These are phyloP conservation scores for Penicillium corylophilum DNA, from an alignment of 2,329 filamentous ascomycete species.

Conservation along the genomic window DNA sequence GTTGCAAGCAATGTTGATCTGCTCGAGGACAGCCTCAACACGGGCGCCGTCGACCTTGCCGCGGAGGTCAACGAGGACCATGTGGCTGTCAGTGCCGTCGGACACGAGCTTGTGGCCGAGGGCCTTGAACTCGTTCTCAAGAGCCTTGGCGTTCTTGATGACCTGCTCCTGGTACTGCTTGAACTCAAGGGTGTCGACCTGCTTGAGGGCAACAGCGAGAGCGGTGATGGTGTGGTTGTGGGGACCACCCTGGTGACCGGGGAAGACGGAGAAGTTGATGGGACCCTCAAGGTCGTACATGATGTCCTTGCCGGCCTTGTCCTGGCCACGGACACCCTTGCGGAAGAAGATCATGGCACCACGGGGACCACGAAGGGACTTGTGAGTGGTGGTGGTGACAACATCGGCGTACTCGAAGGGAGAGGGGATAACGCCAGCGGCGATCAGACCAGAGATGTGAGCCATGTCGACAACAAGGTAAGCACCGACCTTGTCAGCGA, in stretches of 20 bases:
- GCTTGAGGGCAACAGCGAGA: constrained; percentile 88
- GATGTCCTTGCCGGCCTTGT: constrained; percentile 84
- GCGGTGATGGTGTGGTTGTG: constrained; percentile 99
- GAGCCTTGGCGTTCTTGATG: constrained; percentile 83
- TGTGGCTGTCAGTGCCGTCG: constrained; percentile 95
- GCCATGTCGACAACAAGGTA: constrained; percentile 97
- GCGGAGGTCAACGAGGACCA: constrained; percentile 90
- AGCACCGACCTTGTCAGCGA: constrained; percentile 85
- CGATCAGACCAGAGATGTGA: constrained; percentile 91
- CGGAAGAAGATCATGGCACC: constrained; percentile 99
- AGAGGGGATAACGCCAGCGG: constrained; percentile 84
- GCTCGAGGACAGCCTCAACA: constrained; percentile 92
- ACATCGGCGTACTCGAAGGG: constrained; percentile 90
- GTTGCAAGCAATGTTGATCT: constrained; percentile 99
- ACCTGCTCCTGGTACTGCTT: constrained; percentile 89
- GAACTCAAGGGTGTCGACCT: constrained; percentile 87
- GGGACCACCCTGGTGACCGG: constrained; percentile 94
- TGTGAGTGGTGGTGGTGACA: constrained; percentile 97
- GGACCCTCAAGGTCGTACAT: constrained; percentile 87
- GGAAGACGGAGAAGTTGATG: constrained; percentile 97
- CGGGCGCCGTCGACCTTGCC: constrained; percentile 87
- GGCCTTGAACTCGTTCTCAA: constrained; percentile 70
- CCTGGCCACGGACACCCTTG: constrained; percentile 79
- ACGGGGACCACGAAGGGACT: constrained; percentile 89
- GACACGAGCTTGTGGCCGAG: constrained; percentile 83